phyloP scores from a whole-genome alignment of 2,329 filamentous ascomycete species.

The Penicillium rolfsii region DNA sequence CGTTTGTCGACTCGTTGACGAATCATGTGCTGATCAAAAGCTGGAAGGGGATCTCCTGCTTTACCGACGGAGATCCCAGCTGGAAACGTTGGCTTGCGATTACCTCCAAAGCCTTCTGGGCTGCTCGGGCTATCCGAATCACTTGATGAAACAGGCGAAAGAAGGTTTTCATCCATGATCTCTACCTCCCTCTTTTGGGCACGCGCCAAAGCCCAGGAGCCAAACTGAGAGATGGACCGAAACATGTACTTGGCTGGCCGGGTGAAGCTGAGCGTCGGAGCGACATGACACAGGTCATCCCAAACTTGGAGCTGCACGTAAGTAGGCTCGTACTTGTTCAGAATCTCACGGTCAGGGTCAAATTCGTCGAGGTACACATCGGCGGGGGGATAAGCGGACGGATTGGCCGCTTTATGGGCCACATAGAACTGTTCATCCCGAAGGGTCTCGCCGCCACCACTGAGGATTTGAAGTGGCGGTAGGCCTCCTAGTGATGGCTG shows the following conservation, averaged over 20 bases:
- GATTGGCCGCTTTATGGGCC: slow-evolving; percentile 91
- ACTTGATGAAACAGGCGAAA: slow-evolving; percentile 72
- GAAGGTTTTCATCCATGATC: slow-evolving; percentile 75
- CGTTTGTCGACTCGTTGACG: slow-evolving; percentile 81
- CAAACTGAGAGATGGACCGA: slow-evolving; percentile 86
- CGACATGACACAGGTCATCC: slow-evolving; percentile 93
- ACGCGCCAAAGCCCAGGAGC: slow-evolving; percentile 83
- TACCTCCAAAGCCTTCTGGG: slow-evolving; percentile 5
- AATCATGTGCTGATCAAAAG: slow-evolving; percentile 86
- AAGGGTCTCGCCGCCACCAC: slow-evolving; percentile 84
- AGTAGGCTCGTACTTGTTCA: slow-evolving; percentile 76
- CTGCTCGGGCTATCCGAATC: slow-evolving; percentile 25
- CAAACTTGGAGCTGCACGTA: slow-evolving; percentile 94
- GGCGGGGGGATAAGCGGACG: slow-evolving; percentile 71
- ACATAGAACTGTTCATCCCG: slow-evolving; percentile 94
- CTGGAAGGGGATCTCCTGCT: slow-evolving; percentile 79
- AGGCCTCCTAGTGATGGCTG: slow-evolving; percentile 88
- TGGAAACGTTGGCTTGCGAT: slow-evolving; percentile 23
- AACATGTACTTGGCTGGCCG: slow-evolving; percentile 97
- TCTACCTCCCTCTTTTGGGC: slow-evolving; percentile 81
- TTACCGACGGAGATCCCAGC: slow-evolving; percentile 65
- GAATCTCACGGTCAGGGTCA: slow-evolving; percentile 56
- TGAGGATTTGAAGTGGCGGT: slow-evolving; percentile 82
- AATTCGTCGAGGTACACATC: slow-evolving; percentile 65
- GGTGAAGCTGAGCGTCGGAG: slow-evolving; percentile 91